A percentile compares a stretch with the other conserved stretches of the same genome.
Evolutionary conservation across 192 early-diverging fungal species (phyloP).

Genomic region (Rhizophlyctis rosea): DNA sequence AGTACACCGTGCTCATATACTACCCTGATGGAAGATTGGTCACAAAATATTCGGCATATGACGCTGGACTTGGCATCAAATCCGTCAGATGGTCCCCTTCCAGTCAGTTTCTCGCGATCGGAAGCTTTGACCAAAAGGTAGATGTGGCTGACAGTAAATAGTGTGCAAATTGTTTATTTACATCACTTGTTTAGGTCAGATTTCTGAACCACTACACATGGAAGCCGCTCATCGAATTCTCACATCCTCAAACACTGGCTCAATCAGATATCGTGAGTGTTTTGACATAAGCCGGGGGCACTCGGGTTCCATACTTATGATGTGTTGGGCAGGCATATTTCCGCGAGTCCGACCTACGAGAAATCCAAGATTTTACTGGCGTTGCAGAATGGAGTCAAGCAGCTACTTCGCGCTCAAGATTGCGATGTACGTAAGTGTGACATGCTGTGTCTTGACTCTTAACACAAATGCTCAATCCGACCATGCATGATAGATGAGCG

Average conservation of each 20-base stretch:
- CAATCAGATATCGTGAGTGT: constrained; percentile 34
- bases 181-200: constrained; percentile 44
- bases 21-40: constrained; percentile 59
- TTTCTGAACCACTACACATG: constrained; percentile 71
- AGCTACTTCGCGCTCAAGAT: constrained; percentile 15
- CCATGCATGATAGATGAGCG: constrained; percentile 46
- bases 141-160: not conserved
- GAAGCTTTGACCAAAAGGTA: constrained; percentile 85
- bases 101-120: constrained; percentile 73
- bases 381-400: constrained; percentile 25
- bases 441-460: not conserved
- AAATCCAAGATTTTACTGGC: constrained; percentile 13
- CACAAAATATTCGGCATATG: constrained; percentile 46
- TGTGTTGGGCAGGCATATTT: constrained; percentile 21
- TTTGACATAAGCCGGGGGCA: not conserved
- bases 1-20: constrained; percentile 73
- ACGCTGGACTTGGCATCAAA: constrained; percentile 75
- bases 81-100: constrained; percentile 69
- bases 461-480: not conserved
- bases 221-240: constrained; percentile 62
- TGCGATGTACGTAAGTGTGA: constrained; percentile 32
- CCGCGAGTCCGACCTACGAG: constrained; percentile 26
- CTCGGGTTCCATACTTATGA: not conserved
- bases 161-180: not conserved
- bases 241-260: constrained; percentile 43